A percentile compares a stretch with the other conserved stretches of the same genome.
Evolutionary conservation across 148 eudicot species (phyloP).

Genomic region (Vaccinium corymbosum): DNA sequence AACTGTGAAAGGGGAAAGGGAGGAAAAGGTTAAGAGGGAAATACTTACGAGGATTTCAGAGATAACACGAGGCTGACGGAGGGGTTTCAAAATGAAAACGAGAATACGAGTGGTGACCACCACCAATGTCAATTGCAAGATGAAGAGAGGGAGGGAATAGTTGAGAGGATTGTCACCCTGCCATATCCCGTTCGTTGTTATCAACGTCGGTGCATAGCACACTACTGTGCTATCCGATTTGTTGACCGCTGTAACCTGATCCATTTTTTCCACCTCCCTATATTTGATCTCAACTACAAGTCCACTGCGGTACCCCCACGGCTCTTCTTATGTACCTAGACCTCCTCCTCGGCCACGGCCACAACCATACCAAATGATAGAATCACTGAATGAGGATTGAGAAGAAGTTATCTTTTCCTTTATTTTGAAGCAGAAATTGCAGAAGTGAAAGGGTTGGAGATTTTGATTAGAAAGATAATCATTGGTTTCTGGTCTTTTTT

Average conservation of each 20-base stretch:
- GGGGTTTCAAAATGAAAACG: conserved; percentile 56
- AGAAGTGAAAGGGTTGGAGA: neutral
- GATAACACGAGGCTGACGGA: conserved; percentile 77
- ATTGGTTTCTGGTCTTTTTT: neutral
- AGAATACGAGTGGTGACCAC: conserved; percentile 55
- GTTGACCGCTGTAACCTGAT: neutral
- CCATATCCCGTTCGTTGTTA: conserved; percentile 74
- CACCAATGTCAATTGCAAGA: conserved; percentile 58
- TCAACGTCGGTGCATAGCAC: conserved; percentile 65
- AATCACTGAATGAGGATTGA: neutral
- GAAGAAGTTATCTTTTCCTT: neutral
- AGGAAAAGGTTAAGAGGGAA: neutral
- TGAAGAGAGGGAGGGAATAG: conserved; percentile 65
- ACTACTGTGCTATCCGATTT: conserved; percentile 27
- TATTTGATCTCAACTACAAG: neutral
- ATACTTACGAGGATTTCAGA: conserved; percentile 72
- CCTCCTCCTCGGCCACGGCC: neutral
- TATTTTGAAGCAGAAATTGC: neutral
- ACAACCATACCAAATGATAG: neutral
- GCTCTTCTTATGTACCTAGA: neutral
- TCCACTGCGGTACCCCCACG: neutral
- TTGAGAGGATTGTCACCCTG: conserved; percentile 76
- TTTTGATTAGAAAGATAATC: neutral
- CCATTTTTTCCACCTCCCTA: conserved; percentile 6
- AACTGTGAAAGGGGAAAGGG: neutral